phyloP scores from a whole-genome alignment of 805 yeast genomes.

The Ogataea nakhonphanomensis region DNA sequence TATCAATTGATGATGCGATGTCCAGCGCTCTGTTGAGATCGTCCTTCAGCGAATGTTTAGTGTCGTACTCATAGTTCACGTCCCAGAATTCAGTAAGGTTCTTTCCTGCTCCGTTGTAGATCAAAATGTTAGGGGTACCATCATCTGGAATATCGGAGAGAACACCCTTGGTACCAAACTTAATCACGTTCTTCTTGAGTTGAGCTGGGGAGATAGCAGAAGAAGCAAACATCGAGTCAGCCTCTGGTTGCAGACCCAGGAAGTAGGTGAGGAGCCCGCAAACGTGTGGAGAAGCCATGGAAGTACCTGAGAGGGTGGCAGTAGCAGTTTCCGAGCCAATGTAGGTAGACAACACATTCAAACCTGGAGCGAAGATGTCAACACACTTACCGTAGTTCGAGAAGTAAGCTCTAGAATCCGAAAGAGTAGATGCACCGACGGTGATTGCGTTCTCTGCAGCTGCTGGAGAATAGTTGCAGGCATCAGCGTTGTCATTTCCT shows the following conservation, averaged over 20 bases:
- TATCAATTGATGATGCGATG: slow-evolving; percentile 20
- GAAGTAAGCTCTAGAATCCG: slow-evolving; percentile 90
- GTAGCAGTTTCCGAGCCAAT: slow-evolving; percentile 75
- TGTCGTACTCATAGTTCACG: slow-evolving; percentile 11
- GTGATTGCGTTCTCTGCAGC: slow-evolving; percentile 80
- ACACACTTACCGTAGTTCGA: slow-evolving; percentile 96
- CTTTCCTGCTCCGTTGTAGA: slow-evolving; percentile 80
- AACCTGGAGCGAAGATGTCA: slow-evolving; percentile 96
- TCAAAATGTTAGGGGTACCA: slow-evolving; percentile 68
- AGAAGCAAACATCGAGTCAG: slow-evolving; percentile 60
- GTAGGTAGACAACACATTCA: slow-evolving; percentile 79
- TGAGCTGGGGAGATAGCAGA: slow-evolving; percentile 64
- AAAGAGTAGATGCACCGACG: slow-evolving; percentile 90
- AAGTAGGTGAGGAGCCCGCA: slow-evolving; percentile 89
- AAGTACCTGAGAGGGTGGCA: slow-evolving; percentile 88
- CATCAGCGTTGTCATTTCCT: slow-evolving; percentile 91
- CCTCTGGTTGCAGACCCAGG: slow-evolving; percentile 78
- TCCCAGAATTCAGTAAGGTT: slow-evolving; percentile 66
- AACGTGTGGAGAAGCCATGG: slow-evolving; percentile 98
- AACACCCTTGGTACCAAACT: slow-evolving; percentile 58
- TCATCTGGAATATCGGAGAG: slow-evolving; percentile 64
- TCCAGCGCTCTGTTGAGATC: slow-evolving; percentile 23
- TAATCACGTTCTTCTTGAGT: slow-evolving; percentile 71
- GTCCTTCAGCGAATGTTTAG: slow-evolving; percentile 9
- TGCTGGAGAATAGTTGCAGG: slow-evolving; percentile 92